Conservation (phyloP, 1,139 yeast species). For the Sugiyamaella sp. region DNA sequence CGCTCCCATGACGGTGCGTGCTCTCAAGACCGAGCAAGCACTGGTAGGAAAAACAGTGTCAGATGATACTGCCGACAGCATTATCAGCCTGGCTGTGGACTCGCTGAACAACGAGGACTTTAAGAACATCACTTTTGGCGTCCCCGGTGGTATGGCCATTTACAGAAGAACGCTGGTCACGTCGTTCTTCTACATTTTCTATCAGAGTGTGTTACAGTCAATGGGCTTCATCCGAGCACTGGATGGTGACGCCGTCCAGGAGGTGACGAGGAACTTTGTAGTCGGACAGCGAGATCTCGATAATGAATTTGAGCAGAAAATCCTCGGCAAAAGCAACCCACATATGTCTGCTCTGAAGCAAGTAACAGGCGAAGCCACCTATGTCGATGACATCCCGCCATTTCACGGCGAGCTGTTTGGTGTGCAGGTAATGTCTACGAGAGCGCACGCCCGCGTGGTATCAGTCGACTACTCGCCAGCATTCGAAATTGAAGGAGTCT, state of each 20-base stretch:
- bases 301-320: conserved; percentile 43
- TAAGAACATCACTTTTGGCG: conserved; percentile 45
- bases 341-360: conserved; percentile 51
- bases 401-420: conserved; percentile 47
- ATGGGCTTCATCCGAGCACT: conserved; percentile 34
- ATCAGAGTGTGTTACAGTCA: conserved; percentile 37
- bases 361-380: conserved; percentile 50
- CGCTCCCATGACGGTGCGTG: conserved; percentile 49
- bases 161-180: conserved; percentile 48
- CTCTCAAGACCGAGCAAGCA: conserved; percentile 41
- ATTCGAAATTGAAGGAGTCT: conserved; percentile 46
- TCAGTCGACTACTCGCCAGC: conserved; percentile 46
- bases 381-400: conserved; percentile 50
- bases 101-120: conserved; percentile 39
- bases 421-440: conserved; percentile 48
- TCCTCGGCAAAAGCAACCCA: conserved; percentile 47
- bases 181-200: conserved; percentile 50
- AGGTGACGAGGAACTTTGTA: conserved; percentile 45
- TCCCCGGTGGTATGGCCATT: conserved; percentile 54
- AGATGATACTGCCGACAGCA: conserved; percentile 30
- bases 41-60: conserved; percentile 38
- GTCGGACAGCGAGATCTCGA: conserved; percentile 45
- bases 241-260: conserved; percentile 41
- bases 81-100: conserved; percentile 40
- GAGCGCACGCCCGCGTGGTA: conserved; percentile 48